phyloP scores from a whole-genome alignment of 192 early-diverging fungal genomes.

The Backusella liffmaniae region DNA sequence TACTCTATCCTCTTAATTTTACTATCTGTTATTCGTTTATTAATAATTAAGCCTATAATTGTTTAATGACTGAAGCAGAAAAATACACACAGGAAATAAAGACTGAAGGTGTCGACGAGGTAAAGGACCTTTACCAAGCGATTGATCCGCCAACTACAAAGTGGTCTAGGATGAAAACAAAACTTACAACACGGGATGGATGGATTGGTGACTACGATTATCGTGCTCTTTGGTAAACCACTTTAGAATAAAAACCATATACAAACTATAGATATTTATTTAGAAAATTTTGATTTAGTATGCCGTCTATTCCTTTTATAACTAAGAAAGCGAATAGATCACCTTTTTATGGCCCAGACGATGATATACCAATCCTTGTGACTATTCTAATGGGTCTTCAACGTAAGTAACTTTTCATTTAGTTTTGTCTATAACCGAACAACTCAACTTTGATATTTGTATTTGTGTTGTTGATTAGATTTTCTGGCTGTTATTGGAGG shows the following conservation, averaged over 20 bases:
- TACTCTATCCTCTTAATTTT: not conserved
- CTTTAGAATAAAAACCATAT: not conserved
- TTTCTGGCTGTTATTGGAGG: slow-evolving; percentile 32
- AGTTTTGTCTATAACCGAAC: not conserved
- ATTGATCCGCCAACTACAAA: not conserved
- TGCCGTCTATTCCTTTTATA: slow-evolving; percentile 38
- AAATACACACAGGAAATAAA: slow-evolving; percentile 4
- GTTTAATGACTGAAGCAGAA: not conserved
- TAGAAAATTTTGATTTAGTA: slow-evolving; percentile 11
- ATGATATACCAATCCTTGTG: slow-evolving; percentile 44
- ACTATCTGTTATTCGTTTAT: not conserved
- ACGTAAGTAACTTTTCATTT: not conserved
- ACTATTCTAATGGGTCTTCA: slow-evolving; percentile 39
- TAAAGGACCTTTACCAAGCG: not conserved
- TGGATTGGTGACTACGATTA: slow-evolving; percentile 46
- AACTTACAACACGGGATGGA: slow-evolving; percentile 33
- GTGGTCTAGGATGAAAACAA: slow-evolving; percentile 2
- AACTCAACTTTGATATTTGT: not conserved
- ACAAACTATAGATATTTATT: not conserved
- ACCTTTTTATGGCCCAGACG: slow-evolving; percentile 50
- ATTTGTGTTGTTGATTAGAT: not conserved
- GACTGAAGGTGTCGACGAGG: not conserved
- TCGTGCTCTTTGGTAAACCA: slow-evolving; percentile 29
- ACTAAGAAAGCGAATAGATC: slow-evolving; percentile 18
- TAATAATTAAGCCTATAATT: not conserved